Percentiles rank a stretch among this genome's conserved stretches.
Evolutionary conservation across 345 rosid genomes (phyloP).

Genomic region (Arabidopsis suecica): DNA sequence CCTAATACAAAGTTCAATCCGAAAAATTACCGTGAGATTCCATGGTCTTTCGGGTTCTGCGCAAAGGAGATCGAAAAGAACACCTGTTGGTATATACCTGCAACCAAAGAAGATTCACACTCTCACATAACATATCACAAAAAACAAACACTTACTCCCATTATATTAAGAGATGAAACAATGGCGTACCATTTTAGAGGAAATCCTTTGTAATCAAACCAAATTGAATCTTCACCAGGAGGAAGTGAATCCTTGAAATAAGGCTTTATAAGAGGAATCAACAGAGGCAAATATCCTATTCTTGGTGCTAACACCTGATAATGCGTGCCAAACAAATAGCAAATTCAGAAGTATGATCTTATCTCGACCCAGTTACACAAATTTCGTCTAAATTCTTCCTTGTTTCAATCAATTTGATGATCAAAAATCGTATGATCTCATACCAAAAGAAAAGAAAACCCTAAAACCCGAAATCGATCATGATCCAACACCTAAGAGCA

Average conservation of each 20-base stretch:
- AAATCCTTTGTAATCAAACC: constrained; percentile 92
- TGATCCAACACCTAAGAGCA: constrained; percentile 22
- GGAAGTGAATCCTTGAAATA: constrained; percentile 82
- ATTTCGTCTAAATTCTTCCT: background rate
- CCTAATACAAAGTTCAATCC: background rate
- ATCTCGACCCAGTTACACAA: background rate
- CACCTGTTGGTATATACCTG: constrained; percentile 94
- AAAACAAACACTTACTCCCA: background rate
- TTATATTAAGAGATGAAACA: background rate
- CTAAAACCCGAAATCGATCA: constrained; percentile 14
- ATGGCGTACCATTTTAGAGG: constrained; percentile 78
- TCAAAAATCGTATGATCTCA: background rate
- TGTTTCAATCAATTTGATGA: constrained; percentile 20
- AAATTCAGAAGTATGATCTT: background rate
- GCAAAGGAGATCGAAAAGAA: constrained; percentile 89
- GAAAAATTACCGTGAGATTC: constrained; percentile 78
- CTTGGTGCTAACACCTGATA: constrained; percentile 74
- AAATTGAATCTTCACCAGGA: constrained; percentile 80
- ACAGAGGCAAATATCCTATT: constrained; percentile 82
- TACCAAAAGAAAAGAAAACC: no score
- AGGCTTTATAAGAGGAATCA: constrained; percentile 70
- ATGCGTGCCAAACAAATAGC: background rate
- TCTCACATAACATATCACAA: constrained; percentile 12
- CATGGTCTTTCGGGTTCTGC: constrained; percentile 91
- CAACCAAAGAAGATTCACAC: constrained; percentile 27